phyloP scores from a whole-genome alignment of 805 yeast genomes.

The Wickerhamiella nectarea region DNA sequence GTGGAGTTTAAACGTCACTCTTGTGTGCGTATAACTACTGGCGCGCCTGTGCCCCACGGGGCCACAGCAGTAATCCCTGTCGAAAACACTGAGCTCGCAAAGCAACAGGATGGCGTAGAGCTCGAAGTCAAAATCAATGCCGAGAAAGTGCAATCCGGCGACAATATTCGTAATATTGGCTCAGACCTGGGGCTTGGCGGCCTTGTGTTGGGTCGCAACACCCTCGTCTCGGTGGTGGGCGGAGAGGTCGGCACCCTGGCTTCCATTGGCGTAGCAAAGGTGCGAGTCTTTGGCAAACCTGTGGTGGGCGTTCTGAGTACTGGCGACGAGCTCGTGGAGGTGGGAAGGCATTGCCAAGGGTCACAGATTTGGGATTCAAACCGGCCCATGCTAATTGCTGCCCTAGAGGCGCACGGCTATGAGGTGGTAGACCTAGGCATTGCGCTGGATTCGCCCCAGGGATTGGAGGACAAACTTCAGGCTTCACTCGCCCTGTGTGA shows the following conservation, averaged over 20 bases:
- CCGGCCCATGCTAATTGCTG: slow-evolving; percentile 34
- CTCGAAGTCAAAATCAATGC: slow-evolving; percentile 31
- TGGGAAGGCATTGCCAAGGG: slow-evolving; percentile 21
- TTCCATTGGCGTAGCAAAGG: slow-evolving; percentile 31
- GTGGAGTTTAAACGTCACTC: slow-evolving; percentile 25
- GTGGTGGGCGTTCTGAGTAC: slow-evolving; percentile 37
- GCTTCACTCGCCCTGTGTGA: slow-evolving; percentile 28
- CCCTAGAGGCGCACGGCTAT: slow-evolving; percentile 27
- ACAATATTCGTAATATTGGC: slow-evolving; percentile 37
- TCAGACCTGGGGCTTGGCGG: slow-evolving; percentile 34
- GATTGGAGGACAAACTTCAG: slow-evolving; percentile 21
- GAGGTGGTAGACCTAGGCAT: slow-evolving; percentile 38
- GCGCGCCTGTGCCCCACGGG: slow-evolving; percentile 44
- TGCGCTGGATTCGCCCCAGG: slow-evolving; percentile 29
- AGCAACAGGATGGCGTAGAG: slow-evolving; percentile 34
- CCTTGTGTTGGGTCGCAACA: slow-evolving; percentile 28
- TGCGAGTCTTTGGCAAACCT: slow-evolving; percentile 33
- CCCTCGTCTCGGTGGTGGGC: slow-evolving; percentile 30
- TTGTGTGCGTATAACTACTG: slow-evolving; percentile 39
- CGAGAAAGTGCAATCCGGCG: slow-evolving; percentile 28
- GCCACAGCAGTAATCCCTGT: slow-evolving; percentile 42
- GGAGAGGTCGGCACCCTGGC: slow-evolving; percentile 40
- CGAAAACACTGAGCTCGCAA: slow-evolving; percentile 34
- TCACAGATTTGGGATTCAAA: slow-evolving; percentile 41
- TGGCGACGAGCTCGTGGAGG: slow-evolving; percentile 37